Percentiles rank a stretch among this genome's conserved stretches.
These are phyloP conservation scores for Brassica nigra DNA, from an alignment of 345 rosid species.

Conservation along the genomic window DNA sequence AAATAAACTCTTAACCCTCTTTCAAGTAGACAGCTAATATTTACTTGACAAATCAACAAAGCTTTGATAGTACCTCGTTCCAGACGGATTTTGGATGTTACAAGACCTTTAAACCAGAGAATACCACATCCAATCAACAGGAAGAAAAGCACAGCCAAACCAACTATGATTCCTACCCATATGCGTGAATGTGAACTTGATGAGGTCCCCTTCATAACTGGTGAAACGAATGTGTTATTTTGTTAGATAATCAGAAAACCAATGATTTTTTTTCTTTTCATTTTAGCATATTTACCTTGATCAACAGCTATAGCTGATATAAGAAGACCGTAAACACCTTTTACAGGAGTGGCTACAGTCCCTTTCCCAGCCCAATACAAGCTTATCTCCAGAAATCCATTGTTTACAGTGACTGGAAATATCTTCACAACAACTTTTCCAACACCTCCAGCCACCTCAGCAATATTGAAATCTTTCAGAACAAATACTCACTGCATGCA, in stretches of 20 bases:
- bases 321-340: not conserved
- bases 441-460: not conserved
- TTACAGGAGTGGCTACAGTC: no score
- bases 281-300: not conserved
- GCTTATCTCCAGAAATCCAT: no score
- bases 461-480: not conserved
- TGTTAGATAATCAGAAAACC: not conserved
- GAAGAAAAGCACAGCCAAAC: not conserved
- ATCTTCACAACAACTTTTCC: not conserved
- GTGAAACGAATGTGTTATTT: not conserved
- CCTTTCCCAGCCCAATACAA: no score
- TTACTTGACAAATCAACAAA: no score
- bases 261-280: no score
- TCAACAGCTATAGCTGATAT: not conserved
- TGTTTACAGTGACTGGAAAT: not conserved
- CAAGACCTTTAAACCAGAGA: not conserved
- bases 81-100: not conserved
- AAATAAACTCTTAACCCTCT: no score
- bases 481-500: not conserved
- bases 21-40: no score
- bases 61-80: not conserved
- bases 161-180: not conserved
- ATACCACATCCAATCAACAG: not conserved
- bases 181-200: not conserved
- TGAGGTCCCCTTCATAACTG: not conserved